Evolutionary conservation across 208 protist species (phyloP), one percentile per base, ranked within the genome.

Genomic region (Wallacemonas collosoma): DNA sequence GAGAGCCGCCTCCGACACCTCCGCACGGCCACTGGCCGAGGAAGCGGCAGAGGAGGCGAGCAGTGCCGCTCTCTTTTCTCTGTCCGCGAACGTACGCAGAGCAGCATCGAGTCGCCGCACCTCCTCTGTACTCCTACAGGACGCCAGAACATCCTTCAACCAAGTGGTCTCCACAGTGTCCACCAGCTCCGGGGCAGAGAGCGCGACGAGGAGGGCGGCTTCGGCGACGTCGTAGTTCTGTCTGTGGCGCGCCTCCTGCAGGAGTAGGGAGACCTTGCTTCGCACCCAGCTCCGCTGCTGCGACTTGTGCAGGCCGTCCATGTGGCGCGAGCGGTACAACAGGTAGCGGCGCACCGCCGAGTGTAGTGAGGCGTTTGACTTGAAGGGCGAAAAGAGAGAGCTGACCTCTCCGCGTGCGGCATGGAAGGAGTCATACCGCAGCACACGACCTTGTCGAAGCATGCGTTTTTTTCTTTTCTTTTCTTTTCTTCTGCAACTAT

Each of bases 111-210:
- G 72, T 40, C 40, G 40, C 1, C 66, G 79, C 73, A 93, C 68
- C 75, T 92, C 85, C 69, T 75, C 79, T 1, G 76, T 39, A 11
- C 47, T 85, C 26, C 51, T 57, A 68, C 88, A 94, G 11, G 87
- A 68, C 1, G 80, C 81, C 43, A 93, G 57, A 2, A 87, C 91
- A 62, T 91, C 88, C 67, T 85, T 90, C 2, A 89, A 68, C 87
- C 91, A 96, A 6, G 70, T 54, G 9, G 83, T 72, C 14, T 94
- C 88, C 26, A 91, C 38, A 50, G 70, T 57, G 54, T 82, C 51
- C 8, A 83, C 41, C 15, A 47, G 45, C 3, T 77, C 62, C 9
- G 62, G 43, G 39, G 87, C 74, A 9, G 73, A 54, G 14, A 91
- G 64, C 15, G 73, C 79, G 15, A 88, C 79, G 17, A 76, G 56